Conservation (phyloP, 1,284 basidiomycete genomes). For the Psilocybe mexicana region DNA sequence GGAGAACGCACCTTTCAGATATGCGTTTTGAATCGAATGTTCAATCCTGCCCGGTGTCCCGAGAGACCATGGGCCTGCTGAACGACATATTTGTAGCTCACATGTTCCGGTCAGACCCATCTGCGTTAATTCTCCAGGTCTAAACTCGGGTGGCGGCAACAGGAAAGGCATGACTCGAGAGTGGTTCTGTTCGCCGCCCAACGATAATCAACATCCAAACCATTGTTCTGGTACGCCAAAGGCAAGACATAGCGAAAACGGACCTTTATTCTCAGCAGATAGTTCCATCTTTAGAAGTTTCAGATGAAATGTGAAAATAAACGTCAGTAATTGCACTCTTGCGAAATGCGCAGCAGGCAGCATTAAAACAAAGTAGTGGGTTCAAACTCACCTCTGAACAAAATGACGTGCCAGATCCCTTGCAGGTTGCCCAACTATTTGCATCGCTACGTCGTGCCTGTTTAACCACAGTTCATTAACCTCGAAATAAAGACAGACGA, state of each 20-base stretch:
- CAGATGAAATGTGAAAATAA: slow-evolving; percentile 8
- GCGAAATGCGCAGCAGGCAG: slow-evolving; percentile 21
- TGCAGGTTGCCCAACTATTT: slow-evolving; percentile 95
- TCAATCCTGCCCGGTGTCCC: slow-evolving; percentile 87
- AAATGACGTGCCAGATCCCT: slow-evolving; percentile 96
- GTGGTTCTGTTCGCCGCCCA: slow-evolving; percentile 67
- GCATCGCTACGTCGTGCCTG: slow-evolving; percentile 96
- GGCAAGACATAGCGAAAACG: slow-evolving; percentile 19
- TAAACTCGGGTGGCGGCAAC: slow-evolving; percentile 93
- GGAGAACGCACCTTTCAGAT: slow-evolving; percentile 71
- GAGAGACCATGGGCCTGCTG: slow-evolving; percentile 95
- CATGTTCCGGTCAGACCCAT: slow-evolving; percentile 93
- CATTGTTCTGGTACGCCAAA: not conserved
- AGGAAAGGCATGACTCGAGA: slow-evolving; percentile 91
- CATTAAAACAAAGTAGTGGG: not conserved
- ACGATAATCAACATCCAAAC: slow-evolving; percentile 8
- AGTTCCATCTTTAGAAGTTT: slow-evolving; percentile 72
- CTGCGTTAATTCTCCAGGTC: slow-evolving; percentile 74
- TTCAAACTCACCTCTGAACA: slow-evolving; percentile 69
- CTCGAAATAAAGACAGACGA: not conserved
- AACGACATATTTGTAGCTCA: slow-evolving; percentile 96
- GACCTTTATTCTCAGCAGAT: slow-evolving; percentile 88
- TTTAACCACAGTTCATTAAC: not conserved
- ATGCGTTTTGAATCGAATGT: slow-evolving; percentile 94
- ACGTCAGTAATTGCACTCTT: slow-evolving; percentile 15